Conservation (phyloP, 148 eudicot species). For the Pouteria glomerata region DNA sequence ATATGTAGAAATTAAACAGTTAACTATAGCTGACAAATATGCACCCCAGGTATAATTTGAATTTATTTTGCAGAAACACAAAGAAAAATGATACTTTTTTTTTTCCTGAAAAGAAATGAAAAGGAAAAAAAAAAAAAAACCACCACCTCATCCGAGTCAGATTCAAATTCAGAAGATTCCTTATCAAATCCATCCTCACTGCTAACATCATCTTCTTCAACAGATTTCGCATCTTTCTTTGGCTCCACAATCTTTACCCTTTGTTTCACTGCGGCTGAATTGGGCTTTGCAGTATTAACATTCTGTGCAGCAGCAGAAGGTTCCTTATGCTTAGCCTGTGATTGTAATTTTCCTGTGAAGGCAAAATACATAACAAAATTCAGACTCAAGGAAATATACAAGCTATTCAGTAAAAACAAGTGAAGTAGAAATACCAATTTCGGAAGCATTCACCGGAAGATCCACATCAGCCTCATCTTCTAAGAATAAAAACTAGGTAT, state of each 20-base stretch:
- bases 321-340: constrained; percentile 21
- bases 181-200: constrained; percentile 28
- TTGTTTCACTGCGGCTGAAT: constrained; percentile 34
- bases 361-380: neutral
- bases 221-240: constrained; percentile 28
- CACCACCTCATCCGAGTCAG: constrained; percentile 50
- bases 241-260: constrained; percentile 63
- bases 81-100: neutral
- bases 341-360: constrained; percentile 29
- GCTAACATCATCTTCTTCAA: constrained; percentile 27
- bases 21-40: neutral
- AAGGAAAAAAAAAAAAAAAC: too few species aligned
- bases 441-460: constrained; percentile 18
- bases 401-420: neutral
- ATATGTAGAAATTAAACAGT: neutral
- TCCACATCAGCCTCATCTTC: constrained; percentile 34
- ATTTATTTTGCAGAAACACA: neutral
- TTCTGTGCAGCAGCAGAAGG: constrained; percentile 28
- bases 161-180: constrained; percentile 28
- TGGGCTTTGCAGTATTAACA: constrained; percentile 26
- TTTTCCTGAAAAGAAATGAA: constrained; percentile 6
- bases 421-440: constrained; percentile 24
- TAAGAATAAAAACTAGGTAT: neutral
- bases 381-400: neutral
- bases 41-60: neutral